Conservation (phyloP, 208 protist species). For the Leptomonas seymouri region DNA sequence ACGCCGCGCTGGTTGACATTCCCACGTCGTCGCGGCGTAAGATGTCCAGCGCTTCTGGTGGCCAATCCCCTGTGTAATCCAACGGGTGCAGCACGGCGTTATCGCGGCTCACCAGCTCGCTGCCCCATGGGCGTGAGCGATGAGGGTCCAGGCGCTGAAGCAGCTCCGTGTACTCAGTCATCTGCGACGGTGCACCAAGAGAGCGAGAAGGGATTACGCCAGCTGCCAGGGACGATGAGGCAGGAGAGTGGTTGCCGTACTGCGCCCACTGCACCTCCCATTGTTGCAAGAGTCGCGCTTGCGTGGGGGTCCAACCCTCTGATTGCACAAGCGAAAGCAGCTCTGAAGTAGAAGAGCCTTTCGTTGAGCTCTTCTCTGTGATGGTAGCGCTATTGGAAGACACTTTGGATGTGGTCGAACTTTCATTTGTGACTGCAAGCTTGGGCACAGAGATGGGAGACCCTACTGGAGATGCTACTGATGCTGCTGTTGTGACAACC, state of each 20-base stretch:
- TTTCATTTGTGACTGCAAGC: neutral
- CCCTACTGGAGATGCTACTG: neutral
- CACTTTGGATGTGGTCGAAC: neutral
- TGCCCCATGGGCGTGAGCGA: constrained; percentile 29
- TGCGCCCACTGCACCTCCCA: constrained; percentile 27
- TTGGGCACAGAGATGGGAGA: neutral
- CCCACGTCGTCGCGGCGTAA: neutral
- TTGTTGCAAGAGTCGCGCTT: constrained; percentile 11
- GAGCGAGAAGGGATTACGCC: neutral
- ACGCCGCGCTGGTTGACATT: neutral
- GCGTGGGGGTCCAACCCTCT: constrained; percentile 10
- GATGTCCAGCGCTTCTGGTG: constrained; percentile 1
- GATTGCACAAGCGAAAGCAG: neutral
- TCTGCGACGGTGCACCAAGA: constrained; percentile 11
- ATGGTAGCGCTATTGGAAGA: too few species aligned
- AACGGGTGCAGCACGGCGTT: constrained; percentile 27
- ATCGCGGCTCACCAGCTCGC: constrained; percentile 23
- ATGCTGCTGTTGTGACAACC: neutral
- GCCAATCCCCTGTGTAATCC: constrained; percentile 5
- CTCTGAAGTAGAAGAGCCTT: neutral
- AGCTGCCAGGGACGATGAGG: neutral
- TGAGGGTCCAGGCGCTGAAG: constrained; percentile 24
- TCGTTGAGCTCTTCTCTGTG: neutral
- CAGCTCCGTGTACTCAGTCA: constrained; percentile 15
- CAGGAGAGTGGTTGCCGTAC: neutral